Base-by-base conservation (phyloP, 176 grass and related monocot species). In the maize (Zea mays) region DNA sequence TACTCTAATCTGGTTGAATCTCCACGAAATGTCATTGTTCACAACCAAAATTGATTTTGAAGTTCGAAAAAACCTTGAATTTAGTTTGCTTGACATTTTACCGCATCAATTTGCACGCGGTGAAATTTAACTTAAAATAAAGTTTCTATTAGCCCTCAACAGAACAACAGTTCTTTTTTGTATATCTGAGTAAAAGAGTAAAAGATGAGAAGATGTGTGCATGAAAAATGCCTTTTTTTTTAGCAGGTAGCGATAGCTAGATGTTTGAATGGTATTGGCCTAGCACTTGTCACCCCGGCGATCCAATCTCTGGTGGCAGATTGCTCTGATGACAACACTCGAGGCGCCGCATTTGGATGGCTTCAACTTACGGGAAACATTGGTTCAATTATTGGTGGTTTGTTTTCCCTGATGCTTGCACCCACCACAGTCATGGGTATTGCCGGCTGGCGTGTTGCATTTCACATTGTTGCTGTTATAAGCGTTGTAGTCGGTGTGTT, bases 301-400 rank as follows among this genome's bases (percentile, higher is more conserved):
- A 93, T 97, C 66, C 88, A 91, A 33, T 97, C 94, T 50, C 84
- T 97, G 1, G 91, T 93, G 10, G 94, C 94, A 17, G 94, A 97
- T 70, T 93, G 80, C 41, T 91, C 88, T 5, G 88, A 93, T n/a
- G 82, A 97, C 15, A 77, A 13, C 43, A 84, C 84, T 12, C 91
- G 94, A 4, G 91, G 94, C 16, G 65, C 86, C 0, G 94, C 91
- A 1, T 97, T 97, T 49, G 91, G 94, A 75, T 97, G 90, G 86
- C 87, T 97, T 42, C 90, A 93, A n/a, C 55, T 97, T 54, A 91
- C 94, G 27, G 87, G 91, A 19, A 97, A 93, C 62, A 35, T 91
- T 33, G 94, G 94, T 17, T 90, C 91, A 10, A 79, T 97, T 39
- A 67, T 93, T 2, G 94, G 94, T 0, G 77, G 89, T 11, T 62